phyloP scores from a whole-genome alignment of 441 rosid species.

The Pelargonium cotyledonis region DNA sequence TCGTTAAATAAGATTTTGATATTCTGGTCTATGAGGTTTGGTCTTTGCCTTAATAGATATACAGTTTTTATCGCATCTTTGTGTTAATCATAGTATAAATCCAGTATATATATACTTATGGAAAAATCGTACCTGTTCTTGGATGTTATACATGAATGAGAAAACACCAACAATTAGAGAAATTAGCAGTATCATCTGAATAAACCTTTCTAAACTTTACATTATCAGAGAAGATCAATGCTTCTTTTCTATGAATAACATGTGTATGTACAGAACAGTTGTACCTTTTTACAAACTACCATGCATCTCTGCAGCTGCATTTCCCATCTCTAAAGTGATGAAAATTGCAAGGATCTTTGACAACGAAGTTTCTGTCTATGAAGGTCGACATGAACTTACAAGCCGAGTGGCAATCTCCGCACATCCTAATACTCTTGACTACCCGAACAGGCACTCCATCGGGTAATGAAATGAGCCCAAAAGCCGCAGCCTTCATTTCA shows the following conservation, averaged over 20 bases:
- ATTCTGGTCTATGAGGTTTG: background rate
- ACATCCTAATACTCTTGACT: conserved; percentile 22
- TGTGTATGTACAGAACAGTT: background rate
- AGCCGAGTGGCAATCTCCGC: conserved; percentile 23
- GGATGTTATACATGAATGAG: too few species aligned
- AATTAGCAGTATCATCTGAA: too few species aligned
- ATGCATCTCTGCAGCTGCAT: conserved; percentile 26
- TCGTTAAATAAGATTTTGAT: background rate
- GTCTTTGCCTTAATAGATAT: background rate
- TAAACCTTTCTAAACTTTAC: too few species aligned
- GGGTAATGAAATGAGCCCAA: conserved; percentile 24
- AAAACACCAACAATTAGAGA: too few species aligned
- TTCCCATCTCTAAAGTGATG: conserved; percentile 27
- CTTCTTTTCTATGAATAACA: background rate
- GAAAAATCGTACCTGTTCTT: too few species aligned
- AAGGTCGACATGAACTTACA: conserved; percentile 29
- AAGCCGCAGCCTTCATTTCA: conserved; percentile 27
- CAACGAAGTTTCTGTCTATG: conserved; percentile 20
- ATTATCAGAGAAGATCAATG: too few species aligned
- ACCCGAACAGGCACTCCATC: conserved; percentile 19
- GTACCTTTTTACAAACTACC: conserved; percentile 22
- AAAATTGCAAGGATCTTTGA: conserved; percentile 23
- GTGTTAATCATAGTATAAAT: too few species aligned
- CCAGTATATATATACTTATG: too few species aligned
- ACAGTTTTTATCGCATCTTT: background rate